Evolutionary conservation across 768 basidiomycete species (phyloP).

Genomic region (Rhodosporidiobolus odoratus): DNA sequence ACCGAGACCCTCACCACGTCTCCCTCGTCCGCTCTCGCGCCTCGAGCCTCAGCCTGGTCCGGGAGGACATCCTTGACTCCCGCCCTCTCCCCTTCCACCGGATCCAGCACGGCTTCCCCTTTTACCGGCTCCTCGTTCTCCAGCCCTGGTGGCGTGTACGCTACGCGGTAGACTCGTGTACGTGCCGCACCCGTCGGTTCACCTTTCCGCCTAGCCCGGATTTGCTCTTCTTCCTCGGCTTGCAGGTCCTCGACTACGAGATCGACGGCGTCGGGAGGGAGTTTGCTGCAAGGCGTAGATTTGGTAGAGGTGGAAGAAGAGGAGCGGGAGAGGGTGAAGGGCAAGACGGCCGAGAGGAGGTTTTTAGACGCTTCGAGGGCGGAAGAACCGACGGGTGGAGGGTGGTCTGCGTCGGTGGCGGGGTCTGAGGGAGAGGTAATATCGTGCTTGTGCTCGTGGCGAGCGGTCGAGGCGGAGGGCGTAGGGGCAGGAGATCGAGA

Average conservation of each 20-base stretch:
- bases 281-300: conserved; percentile 1
- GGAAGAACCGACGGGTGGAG: conserved; percentile 11
- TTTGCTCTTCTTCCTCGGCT: conserved; percentile 55
- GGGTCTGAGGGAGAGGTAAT: not conserved
- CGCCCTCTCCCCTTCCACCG: not conserved
- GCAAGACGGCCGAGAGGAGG: conserved; percentile 42
- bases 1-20: conserved; percentile 12
- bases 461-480: not conserved
- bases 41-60: not conserved
- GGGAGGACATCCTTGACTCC: not conserved
- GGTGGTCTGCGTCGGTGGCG: conserved; percentile 14
- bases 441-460: not conserved
- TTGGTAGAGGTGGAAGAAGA: not conserved
- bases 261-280: conserved; percentile 66
- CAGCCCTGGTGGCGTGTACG: conserved; percentile 1
- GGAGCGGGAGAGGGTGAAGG: conserved; percentile 17
- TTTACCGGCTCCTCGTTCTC: not conserved
- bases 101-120: not conserved
- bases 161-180: conserved; percentile 26
- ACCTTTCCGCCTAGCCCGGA: conserved; percentile 58
- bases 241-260: conserved; percentile 67
- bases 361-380: not conserved
- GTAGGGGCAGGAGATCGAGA: not conserved
- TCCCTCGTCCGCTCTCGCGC: not conserved
- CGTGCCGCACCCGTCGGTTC: conserved; percentile 53